Evolutionary conservation across 768 basidiomycete genomes (phyloP).

Genomic region (Candolleomyces efflorescens): DNA sequence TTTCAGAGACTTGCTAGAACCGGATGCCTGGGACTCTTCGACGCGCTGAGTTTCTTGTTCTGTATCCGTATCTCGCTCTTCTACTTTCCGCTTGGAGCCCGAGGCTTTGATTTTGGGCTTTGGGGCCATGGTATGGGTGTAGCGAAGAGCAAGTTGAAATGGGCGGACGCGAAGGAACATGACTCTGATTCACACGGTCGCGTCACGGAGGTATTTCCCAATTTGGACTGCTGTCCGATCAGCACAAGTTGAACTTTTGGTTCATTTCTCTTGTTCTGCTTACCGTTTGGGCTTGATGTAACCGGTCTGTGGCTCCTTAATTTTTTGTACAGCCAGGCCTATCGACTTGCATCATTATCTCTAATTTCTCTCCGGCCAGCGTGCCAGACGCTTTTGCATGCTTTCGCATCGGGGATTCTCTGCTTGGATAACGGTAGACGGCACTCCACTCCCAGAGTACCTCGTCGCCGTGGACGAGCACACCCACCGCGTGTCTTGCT

Average conservation of each 20-base stretch:
- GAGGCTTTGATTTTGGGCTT: constrained; percentile 6
- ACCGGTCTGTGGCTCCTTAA: neutral
- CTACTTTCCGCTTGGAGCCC: constrained; percentile 5
- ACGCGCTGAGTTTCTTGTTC: constrained; percentile 14
- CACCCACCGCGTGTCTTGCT: constrained; percentile 52
- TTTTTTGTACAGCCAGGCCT: too few relatives aligned
- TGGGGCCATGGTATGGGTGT: constrained; percentile 6
- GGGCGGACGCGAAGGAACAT: neutral
- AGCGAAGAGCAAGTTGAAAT: neutral
- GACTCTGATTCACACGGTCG: neutral
- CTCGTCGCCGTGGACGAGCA: constrained; percentile 45
- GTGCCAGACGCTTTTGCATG: constrained; percentile 25
- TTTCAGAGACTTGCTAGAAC: constrained; percentile 15
- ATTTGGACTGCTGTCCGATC: neutral
- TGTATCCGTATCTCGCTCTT: constrained; percentile 21
- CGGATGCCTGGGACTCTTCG: constrained; percentile 19
- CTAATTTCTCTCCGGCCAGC: neutral
- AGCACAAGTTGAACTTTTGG: constrained; percentile 8
- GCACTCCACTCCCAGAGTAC: constrained; percentile 48
- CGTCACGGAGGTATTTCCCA: neutral
- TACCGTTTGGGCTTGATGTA: neutral
- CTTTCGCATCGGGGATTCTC: constrained; percentile 59
- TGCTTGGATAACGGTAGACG: constrained; percentile 62
- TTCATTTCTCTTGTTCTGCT: neutral
- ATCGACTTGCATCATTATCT: too few relatives aligned